Conservation (phyloP, 2,329 filamentous ascomycete species). For the Fusarium succisae region DNA sequence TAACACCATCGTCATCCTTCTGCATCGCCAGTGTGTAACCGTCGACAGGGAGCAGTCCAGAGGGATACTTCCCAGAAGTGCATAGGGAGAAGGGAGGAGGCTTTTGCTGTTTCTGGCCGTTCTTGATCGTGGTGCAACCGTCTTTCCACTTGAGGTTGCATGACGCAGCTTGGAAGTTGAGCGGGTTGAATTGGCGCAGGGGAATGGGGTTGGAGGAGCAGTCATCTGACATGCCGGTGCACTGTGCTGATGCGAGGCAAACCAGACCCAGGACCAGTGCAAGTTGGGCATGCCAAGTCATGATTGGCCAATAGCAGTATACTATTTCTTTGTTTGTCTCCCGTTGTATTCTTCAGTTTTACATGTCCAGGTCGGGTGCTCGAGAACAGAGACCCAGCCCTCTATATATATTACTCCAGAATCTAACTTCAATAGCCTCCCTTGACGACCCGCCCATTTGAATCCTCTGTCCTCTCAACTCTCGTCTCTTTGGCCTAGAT, state of each 20-base stretch:
- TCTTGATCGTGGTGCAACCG: not conserved
- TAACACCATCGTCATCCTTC: not conserved
- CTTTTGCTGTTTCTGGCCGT: not conserved
- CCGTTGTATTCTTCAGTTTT: too few species aligned
- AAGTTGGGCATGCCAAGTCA: too few species aligned
- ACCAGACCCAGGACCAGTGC: rapidly evolving
- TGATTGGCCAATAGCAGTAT: rapidly evolving
- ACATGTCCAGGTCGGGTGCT: too few species aligned
- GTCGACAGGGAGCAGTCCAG: not conserved
- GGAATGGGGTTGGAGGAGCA: too few species aligned
- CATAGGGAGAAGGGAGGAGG: not conserved
- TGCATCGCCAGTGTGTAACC: not conserved
- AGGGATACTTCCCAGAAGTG: not conserved
- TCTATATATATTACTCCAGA: too few species aligned
- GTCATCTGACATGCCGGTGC: too few species aligned
- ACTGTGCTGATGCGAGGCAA: too few species aligned
- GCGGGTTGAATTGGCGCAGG: not conserved
- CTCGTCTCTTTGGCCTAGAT: too few species aligned
- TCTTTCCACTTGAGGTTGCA: not conserved
- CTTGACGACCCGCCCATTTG: too few species aligned
- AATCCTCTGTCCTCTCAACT: too few species aligned
- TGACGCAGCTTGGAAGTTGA: not conserved
- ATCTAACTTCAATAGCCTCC: too few species aligned
- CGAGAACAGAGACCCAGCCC: rapidly evolving
- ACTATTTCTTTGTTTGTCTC: too few species aligned